Evolutionary conservation across 2,329 filamentous ascomycete species (phyloP).

Genomic region (Pseudonectria buxi): DNA sequence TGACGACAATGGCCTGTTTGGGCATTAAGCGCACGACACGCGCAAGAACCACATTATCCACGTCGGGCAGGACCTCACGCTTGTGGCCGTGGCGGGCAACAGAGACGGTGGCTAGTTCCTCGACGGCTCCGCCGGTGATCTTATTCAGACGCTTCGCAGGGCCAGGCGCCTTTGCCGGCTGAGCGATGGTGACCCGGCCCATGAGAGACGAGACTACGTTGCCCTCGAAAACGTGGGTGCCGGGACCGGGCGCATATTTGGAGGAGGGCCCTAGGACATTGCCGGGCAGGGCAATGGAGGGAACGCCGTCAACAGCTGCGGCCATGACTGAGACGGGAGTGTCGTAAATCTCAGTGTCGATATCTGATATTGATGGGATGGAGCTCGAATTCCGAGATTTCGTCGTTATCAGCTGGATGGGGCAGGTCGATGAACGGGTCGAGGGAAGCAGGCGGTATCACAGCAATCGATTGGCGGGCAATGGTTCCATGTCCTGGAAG

Average conservation of each 20-base stretch:
- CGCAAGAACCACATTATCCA: constrained; percentile 74
- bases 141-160: constrained; percentile 54
- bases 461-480: too few species aligned
- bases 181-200: constrained; percentile 57
- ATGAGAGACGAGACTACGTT: constrained; percentile 77
- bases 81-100: constrained; percentile 45
- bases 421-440: neutral
- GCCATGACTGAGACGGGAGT: neutral
- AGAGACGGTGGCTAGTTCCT: constrained; percentile 47
- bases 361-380: too few species aligned
- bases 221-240: constrained; percentile 73
- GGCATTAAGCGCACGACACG: constrained; percentile 80
- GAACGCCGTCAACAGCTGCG: constrained; percentile 31
- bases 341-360: too few species aligned
- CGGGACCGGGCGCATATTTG: constrained; percentile 67
- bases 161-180: constrained; percentile 39
- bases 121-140: constrained; percentile 40
- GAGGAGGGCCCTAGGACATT: constrained; percentile 64
- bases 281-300: constrained; percentile 69
- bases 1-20: constrained; percentile 77
- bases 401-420: neutral
- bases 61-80: constrained; percentile 72
- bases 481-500: too few species aligned
- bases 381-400: too few species aligned
- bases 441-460: too few species aligned